Conservation (phyloP, 2,329 filamentous ascomycete species). For the Ophiostoma quercus region DNA sequence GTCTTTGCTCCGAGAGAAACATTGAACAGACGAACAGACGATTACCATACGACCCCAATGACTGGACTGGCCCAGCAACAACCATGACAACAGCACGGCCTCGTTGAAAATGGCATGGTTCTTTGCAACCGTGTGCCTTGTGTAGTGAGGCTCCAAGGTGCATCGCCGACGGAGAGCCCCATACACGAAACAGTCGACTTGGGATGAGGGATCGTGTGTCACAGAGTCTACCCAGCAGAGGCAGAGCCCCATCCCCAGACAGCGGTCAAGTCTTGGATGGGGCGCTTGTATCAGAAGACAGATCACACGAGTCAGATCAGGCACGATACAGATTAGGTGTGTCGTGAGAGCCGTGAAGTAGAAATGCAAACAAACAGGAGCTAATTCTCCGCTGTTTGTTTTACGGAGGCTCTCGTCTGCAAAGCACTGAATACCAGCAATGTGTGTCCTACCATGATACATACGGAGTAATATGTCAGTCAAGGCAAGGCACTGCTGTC, state of each 20-base stretch:
- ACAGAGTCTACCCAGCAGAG: background rate
- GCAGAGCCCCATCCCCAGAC: slow-evolving; percentile 10
- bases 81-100: background rate
- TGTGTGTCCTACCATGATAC: background rate
- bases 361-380: background rate
- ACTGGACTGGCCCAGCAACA: slow-evolving; percentile 4
- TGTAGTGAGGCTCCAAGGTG: background rate
- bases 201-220: slow-evolving; percentile 19
- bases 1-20: slow-evolving; percentile 5
- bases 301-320: background rate
- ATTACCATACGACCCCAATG: slow-evolving; percentile 1
- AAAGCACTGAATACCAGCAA: too few species aligned
- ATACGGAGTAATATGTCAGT: background rate
- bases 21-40: slow-evolving; percentile 3
- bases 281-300: background rate
- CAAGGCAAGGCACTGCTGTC: too few species aligned
- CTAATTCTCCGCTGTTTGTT: background rate
- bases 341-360: background rate
- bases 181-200: slow-evolving; percentile 22
- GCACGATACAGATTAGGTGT: background rate
- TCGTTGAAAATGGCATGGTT: background rate
- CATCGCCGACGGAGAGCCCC: slow-evolving; percentile 4
- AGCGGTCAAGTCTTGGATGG: background rate
- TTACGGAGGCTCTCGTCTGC: background rate
- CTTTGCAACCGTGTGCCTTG: background rate